phyloP scores from a whole-genome alignment of 768 basidiomycete species.

The Tylopilus plumbeoviolaceoides region DNA sequence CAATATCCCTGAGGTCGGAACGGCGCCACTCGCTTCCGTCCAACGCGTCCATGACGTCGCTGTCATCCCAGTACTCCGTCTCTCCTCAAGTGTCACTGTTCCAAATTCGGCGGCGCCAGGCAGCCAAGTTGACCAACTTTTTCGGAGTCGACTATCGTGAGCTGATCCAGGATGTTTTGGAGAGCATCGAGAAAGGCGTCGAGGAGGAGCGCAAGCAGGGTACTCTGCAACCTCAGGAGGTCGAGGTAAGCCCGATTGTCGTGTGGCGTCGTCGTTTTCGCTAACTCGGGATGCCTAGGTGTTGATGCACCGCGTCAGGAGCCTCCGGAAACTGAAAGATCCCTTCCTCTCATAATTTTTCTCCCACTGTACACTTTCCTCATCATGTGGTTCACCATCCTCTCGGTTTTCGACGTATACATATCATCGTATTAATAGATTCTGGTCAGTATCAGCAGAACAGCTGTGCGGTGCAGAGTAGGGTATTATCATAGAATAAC shows the following conservation, averaged over 20 bases:
- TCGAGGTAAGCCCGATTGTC: constrained; percentile 50
- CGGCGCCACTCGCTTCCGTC: constrained; percentile 70
- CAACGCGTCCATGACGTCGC: constrained; percentile 56
- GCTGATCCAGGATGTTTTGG: constrained; percentile 70
- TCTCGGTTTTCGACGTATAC: constrained; percentile 8
- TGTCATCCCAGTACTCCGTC: constrained; percentile 47
- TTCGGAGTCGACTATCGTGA: constrained; percentile 85
- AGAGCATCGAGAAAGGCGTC: constrained; percentile 74
- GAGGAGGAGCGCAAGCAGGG: constrained; percentile 66
- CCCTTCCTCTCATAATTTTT: constrained; percentile 9
- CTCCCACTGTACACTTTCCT: not conserved
- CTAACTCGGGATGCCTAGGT: constrained; percentile 38
- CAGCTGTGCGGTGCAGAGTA: not conserved
- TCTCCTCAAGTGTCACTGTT: constrained; percentile 44
- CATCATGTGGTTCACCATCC: constrained; percentile 1
- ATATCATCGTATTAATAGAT: constrained; percentile 20
- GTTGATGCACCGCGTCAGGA: constrained; percentile 35
- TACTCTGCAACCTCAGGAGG: constrained; percentile 61
- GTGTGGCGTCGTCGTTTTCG: not conserved
- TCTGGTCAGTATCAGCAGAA: constrained; percentile 11
- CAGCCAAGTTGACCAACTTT: constrained; percentile 83
- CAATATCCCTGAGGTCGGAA: constrained; percentile 48
- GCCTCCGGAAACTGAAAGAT: constrained; percentile 26
- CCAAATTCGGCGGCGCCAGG: constrained; percentile 66
- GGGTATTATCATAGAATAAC: constrained; percentile 53